A percentile compares a stretch with the other conserved stretches of the same genome.
phyloP scores from a whole-genome alignment of 345 rosid genomes.

The Brassica napus region DNA sequence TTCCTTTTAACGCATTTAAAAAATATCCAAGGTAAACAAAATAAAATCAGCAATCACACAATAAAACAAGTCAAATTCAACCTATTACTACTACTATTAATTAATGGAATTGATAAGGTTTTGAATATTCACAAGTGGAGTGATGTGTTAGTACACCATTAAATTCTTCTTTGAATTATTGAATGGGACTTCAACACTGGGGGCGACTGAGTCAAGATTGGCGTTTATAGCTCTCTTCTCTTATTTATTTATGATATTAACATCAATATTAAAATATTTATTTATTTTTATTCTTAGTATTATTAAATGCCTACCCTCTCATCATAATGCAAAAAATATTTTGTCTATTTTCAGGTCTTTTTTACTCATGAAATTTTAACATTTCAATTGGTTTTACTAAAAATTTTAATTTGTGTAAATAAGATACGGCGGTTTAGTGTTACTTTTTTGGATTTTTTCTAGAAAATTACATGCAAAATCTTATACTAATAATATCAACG shows the following conservation, averaged over 20 bases:
- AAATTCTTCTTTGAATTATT: neutral
- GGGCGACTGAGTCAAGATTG: constrained; percentile 30
- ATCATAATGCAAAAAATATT: neutral
- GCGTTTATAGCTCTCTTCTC: constrained; percentile 6
- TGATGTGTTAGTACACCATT: constrained; percentile 7
- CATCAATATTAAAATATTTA: no score
- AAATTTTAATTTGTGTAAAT: neutral
- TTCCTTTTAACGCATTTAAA: neutral
- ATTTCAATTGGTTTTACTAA: neutral
- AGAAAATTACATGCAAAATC: no score
- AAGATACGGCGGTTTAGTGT: neutral
- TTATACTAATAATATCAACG: no score
- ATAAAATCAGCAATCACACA: neutral
- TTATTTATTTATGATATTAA: neutral
- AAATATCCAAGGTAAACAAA: neutral
- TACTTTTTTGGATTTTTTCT: neutral
- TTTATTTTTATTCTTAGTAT: neutral
- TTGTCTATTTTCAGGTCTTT: neutral
- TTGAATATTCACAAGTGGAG: constrained; percentile 27
- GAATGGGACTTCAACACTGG: constrained; percentile 16
- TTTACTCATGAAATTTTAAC: neutral
- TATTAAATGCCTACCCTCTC: neutral
- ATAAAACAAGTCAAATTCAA: constrained; percentile 24
- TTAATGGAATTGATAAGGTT: constrained; percentile 3
- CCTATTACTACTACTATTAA: neutral